A percentile compares a stretch with the other conserved stretches of the same genome.
Evolutionary conservation across 2,329 filamentous ascomycete species (phyloP).

Genomic region (Seiridium cupressi): DNA sequence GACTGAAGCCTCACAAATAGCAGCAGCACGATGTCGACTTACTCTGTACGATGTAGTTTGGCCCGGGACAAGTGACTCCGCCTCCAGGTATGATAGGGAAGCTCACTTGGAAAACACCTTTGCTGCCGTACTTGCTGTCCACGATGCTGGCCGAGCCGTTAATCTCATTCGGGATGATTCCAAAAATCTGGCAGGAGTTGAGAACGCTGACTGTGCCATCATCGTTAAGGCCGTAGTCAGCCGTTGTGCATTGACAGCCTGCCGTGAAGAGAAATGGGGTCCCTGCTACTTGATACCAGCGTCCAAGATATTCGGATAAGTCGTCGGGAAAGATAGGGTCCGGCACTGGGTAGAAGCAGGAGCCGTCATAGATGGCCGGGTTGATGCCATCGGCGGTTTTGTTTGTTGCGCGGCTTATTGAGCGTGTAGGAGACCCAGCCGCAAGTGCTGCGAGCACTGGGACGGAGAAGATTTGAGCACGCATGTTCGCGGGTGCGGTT

Average conservation of each 20-base stretch:
- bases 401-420: background rate
- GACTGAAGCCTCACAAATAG: background rate
- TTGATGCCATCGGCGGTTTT: background rate
- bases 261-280: constrained; percentile 14
- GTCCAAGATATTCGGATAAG: constrained; percentile 12
- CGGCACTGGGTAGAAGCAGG: constrained; percentile 17
- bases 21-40: background rate
- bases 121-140: constrained; percentile 14
- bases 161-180: constrained; percentile 13
- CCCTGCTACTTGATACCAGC: constrained; percentile 18
- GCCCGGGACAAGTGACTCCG: constrained; percentile 13
- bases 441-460: background rate
- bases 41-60: constrained; percentile 20
- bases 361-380: constrained; percentile 10
- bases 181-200: constrained; percentile 13
- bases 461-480: background rate
- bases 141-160: constrained; percentile 12
- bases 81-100: constrained; percentile 10
- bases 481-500: background rate
- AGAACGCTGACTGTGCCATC: constrained; percentile 16
- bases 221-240: constrained; percentile 15
- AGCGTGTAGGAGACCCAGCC: background rate
- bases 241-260: constrained; percentile 15
- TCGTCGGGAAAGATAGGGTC: constrained; percentile 14
- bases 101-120: constrained; percentile 14